Percentiles rank a stretch among this genome's conserved stretches.
Conservation (phyloP, 306 rosid genomes). For the Citrullus amarus region DNA sequence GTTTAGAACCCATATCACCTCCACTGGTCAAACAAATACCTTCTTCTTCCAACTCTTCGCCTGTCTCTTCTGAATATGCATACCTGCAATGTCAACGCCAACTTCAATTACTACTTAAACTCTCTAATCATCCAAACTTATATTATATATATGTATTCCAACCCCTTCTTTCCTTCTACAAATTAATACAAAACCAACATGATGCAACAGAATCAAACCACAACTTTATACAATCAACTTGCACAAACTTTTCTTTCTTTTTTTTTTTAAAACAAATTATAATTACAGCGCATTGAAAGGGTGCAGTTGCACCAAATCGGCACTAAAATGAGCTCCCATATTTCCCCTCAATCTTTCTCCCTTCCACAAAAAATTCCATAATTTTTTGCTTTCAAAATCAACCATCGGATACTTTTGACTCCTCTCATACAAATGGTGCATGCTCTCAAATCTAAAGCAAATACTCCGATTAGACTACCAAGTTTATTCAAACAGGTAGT, state of each 20-base stretch:
- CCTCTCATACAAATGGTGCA: neutral
- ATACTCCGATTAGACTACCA: neutral
- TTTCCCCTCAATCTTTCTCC: neutral
- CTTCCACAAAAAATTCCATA: neutral
- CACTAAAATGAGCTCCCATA: neutral
- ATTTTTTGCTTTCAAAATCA: neutral
- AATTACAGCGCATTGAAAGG: neutral
- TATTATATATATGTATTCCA: no score
- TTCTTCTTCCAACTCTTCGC: slow-evolving; percentile 81
- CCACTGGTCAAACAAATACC: slow-evolving; percentile 68
- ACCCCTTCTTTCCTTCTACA: no score
- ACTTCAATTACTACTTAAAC: neutral
- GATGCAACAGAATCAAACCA: no score
- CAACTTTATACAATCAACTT: no score
- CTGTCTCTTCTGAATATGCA: slow-evolving; percentile 72
- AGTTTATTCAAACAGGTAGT: neutral
- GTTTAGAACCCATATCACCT: slow-evolving; percentile 36
- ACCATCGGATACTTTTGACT: neutral
- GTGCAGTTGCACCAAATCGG: neutral
- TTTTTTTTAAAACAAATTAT: neutral
- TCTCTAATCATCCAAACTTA: no score
- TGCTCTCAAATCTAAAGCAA: neutral
- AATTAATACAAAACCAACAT: no score
- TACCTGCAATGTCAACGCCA: slow-evolving; percentile 29
- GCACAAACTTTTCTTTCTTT: no score